These are phyloP conservation scores for Podospora didyma DNA, from an alignment of 495 filamentous ascomycete genomes.

Conservation along the genomic window DNA sequence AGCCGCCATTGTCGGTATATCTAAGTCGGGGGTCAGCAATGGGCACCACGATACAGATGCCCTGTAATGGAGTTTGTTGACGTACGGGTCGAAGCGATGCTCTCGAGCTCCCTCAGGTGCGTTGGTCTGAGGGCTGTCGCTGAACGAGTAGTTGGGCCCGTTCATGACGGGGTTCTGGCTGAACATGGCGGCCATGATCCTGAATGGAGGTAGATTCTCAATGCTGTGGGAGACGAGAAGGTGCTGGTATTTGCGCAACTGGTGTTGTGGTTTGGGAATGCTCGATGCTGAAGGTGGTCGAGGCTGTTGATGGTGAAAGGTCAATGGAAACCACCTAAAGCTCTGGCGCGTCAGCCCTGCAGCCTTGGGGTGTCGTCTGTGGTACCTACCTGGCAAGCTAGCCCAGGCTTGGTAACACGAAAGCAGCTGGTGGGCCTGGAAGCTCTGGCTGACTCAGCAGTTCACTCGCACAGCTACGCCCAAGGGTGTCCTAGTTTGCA, in stretches of 20 bases:
- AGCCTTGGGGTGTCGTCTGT: conserved; percentile 33
- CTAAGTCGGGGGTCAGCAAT: conserved; percentile 36
- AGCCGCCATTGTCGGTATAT: conserved; percentile 97
- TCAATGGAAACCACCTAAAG: conserved; percentile 8
- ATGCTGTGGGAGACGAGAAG: not conserved
- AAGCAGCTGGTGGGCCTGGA: no score
- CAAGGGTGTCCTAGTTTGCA: not conserved
- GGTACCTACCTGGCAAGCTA: conserved; percentile 10
- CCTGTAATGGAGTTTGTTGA: not conserved
- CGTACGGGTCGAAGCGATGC: conserved; percentile 93
- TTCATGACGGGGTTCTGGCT: conserved; percentile 60
- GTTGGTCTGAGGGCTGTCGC: conserved; percentile 42
- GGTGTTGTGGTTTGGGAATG: not conserved
- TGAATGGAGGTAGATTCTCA: not conserved
- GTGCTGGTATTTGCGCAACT: not conserved
- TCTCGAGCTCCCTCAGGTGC: conserved; percentile 50
- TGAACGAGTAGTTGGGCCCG: conserved; percentile 57
- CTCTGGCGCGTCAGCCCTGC: conserved; percentile 42
- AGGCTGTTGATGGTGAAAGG: not conserved
- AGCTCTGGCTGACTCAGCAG: not conserved
- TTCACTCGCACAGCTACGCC: not conserved
- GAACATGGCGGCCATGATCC: conserved; percentile 47
- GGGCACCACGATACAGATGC: not conserved
- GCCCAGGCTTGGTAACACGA: no score
- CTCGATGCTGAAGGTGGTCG: not conserved